Evolutionary conservation across 805 yeast genomes (phyloP).

Genomic region (Candida xyloterini): DNA sequence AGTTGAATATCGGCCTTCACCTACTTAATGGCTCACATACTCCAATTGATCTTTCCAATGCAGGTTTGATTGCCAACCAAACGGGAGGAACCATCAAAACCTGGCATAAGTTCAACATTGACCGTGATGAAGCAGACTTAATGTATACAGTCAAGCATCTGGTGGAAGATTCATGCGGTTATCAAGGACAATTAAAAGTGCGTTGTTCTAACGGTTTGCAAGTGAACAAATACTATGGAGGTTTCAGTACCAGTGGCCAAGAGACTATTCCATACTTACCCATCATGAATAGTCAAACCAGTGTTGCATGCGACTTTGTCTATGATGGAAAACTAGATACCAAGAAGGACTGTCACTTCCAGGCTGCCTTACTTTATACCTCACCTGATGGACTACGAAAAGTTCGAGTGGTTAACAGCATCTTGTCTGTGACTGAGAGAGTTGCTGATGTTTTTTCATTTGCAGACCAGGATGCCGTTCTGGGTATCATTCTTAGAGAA

Average conservation of each 20-base stretch:
- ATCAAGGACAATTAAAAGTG: conserved; percentile 77
- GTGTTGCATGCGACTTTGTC: conserved; percentile 65
- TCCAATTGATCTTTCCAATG: conserved; percentile 65
- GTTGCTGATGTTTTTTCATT: conserved; percentile 71
- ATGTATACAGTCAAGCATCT: conserved; percentile 57
- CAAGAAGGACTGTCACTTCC: conserved; percentile 81
- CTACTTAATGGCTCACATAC: conserved; percentile 65
- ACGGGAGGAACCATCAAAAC: conserved; percentile 70
- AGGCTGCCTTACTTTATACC: conserved; percentile 84
- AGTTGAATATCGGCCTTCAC: conserved; percentile 69
- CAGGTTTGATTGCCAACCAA: conserved; percentile 57
- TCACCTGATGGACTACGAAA: conserved; percentile 71
- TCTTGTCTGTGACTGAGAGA: conserved; percentile 77
- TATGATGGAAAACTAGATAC: conserved; percentile 75
- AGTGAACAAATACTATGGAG: conserved; percentile 71
- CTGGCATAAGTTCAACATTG: conserved; percentile 65
- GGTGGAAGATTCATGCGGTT: conserved; percentile 55
- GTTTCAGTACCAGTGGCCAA: conserved; percentile 39
- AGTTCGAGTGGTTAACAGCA: conserved; percentile 81
- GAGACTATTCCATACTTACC: conserved; percentile 70
- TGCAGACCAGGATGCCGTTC: conserved; percentile 70
- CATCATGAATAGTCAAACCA: conserved; percentile 56
- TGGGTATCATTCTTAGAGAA: conserved; percentile 53
- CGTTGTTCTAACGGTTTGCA: conserved; percentile 88
- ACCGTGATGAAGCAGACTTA: conserved; percentile 64